phyloP scores from a whole-genome alignment of 441 rosid genomes.

The Kokia cookei region DNA sequence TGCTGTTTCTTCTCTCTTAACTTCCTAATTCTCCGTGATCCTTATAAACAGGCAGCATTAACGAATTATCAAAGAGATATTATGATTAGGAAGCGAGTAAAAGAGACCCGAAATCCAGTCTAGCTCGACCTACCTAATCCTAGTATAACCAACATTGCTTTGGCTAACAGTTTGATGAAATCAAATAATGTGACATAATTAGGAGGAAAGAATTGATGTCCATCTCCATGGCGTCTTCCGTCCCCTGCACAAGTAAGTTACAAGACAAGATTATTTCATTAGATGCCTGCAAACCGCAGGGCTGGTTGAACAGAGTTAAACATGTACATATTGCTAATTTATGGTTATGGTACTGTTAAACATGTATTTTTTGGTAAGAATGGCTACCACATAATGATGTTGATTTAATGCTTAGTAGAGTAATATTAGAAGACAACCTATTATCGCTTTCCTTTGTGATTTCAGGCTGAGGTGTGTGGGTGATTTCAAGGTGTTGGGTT shows the following conservation, averaged over 20 bases:
- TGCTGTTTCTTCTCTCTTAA: slow-evolving; percentile 22
- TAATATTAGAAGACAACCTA: neutral
- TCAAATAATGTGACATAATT: neutral
- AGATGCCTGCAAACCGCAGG: neutral
- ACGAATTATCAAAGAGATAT: neutral
- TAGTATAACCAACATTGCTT: slow-evolving; percentile 13
- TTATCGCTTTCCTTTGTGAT: neutral
- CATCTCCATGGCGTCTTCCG: neutral
- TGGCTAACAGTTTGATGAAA: slow-evolving; percentile 9
- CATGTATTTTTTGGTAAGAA: neutral
- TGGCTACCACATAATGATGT: neutral
- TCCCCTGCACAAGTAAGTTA: neutral
- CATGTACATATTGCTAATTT: neutral
- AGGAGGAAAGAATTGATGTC: slow-evolving; percentile 3
- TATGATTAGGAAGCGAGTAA: neutral
- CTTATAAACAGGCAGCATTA: neutral
- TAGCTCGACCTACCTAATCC: slow-evolving; percentile 10
- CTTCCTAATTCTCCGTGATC: slow-evolving; percentile 12
- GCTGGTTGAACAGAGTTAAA: neutral
- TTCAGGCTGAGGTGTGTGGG: neutral
- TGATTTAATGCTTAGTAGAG: neutral
- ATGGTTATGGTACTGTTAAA: neutral
- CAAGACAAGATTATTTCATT: neutral
- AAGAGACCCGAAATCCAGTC: neutral
- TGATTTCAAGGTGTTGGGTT: neutral